Percentiles rank a stretch among this genome's conserved stretches.
Conservation (phyloP, 169 alveolate genomes). For the Plasmodium fragile region DNA sequence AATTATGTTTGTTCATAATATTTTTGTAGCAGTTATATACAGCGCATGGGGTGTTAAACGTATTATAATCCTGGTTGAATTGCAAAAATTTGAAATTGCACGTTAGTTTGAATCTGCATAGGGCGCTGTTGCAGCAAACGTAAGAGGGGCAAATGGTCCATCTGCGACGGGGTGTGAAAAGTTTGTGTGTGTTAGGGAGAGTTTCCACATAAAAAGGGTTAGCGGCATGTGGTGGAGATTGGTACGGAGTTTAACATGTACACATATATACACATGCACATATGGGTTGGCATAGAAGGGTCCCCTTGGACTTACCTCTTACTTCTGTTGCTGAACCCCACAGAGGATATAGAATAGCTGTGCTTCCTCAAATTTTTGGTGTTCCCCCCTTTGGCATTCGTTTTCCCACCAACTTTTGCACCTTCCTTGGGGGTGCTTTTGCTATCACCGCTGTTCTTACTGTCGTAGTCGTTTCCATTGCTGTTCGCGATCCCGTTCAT, state of each 20-base stretch:
- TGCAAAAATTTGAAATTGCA: conserved; percentile 68
- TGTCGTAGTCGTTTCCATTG: not conserved
- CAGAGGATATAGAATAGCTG: conserved; percentile 62
- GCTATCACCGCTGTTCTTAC: not conserved
- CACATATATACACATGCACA: not conserved
- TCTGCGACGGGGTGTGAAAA: conserved; percentile 3
- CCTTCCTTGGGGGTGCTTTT: not conserved
- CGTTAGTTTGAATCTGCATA: conserved; percentile 59
- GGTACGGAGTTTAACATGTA: not conserved
- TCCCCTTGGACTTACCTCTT: conserved; percentile 25
- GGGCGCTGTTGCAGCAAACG: conserved; percentile 67
- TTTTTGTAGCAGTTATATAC: conserved; percentile 63
- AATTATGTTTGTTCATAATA: conserved; percentile 51
- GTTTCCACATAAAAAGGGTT: conserved; percentile 2
- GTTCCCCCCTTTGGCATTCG: not conserved
- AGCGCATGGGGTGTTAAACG: conserved; percentile 60
- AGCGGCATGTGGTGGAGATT: not conserved
- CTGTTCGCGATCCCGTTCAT: not conserved
- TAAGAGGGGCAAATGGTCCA: conserved; percentile 76
- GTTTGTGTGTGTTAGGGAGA: not conserved
- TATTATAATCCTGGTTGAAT: conserved; percentile 36
- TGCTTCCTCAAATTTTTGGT: not conserved
- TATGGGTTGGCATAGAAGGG: not conserved
- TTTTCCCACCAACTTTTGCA: not conserved
- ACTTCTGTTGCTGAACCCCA: conserved; percentile 74